Evolutionary conservation across 2,329 filamentous ascomycete genomes (phyloP).

Genomic region (Xenoacremonium recifei): DNA sequence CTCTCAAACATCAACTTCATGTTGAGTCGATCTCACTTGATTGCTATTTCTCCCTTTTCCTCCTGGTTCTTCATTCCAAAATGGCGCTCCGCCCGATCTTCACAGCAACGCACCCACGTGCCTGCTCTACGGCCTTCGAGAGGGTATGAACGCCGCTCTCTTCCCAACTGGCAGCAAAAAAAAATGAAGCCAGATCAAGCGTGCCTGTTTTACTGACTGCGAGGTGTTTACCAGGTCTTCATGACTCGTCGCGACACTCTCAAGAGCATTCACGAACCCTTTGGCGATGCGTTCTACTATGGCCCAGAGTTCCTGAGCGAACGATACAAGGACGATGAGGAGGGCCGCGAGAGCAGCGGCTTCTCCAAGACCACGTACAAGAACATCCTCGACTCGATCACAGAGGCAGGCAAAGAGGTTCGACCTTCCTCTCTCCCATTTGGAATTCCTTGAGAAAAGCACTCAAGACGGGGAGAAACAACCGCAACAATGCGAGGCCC

Average conservation of each 20-base stretch:
- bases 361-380: constrained; percentile 70
- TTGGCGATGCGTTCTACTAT: constrained; percentile 95
- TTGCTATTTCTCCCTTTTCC: constrained; percentile 27
- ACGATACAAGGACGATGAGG: constrained; percentile 71
- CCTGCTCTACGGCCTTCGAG: constrained; percentile 97
- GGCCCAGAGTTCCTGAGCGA: constrained; percentile 83
- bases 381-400: constrained; percentile 74
- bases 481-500: too few species aligned
- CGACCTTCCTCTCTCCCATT: constrained; percentile 28
- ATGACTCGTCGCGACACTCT: constrained; percentile 87
- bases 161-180: too few species aligned
- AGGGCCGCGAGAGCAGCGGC: constrained; percentile 57
- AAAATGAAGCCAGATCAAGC: too few species aligned
- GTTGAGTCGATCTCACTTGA: constrained; percentile 24
- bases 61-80: constrained; percentile 31
- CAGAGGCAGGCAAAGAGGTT: constrained; percentile 72
- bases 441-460: too few species aligned
- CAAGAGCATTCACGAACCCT: constrained; percentile 88
- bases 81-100: constrained; percentile 79
- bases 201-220: too few species aligned
- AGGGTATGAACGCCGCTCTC: constrained; percentile 64
- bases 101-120: constrained; percentile 88
- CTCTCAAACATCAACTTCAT: constrained; percentile 17
- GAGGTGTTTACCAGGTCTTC: constrained; percentile 83
- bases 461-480: too few species aligned